phyloP scores from a whole-genome alignment of 2,329 filamentous ascomycete genomes.

The Colletotrichum falcatum region DNA sequence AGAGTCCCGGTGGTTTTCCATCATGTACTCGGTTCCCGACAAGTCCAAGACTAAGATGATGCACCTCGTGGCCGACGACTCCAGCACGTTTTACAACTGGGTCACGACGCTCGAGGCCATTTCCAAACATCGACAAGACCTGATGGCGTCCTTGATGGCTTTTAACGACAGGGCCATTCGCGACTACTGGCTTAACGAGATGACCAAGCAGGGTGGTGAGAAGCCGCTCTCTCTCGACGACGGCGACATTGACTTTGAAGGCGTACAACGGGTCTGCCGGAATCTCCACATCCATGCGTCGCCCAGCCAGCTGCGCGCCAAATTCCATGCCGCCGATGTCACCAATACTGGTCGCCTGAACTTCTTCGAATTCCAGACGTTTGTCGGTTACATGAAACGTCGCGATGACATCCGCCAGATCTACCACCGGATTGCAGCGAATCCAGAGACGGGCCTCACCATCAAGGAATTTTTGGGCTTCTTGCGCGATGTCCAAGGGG shows the following conservation, averaged over 20 bases:
- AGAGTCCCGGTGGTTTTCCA: conserved; percentile 86
- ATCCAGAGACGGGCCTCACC: conserved; percentile 74
- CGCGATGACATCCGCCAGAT: conserved; percentile 83
- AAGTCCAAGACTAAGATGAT: conserved; percentile 87
- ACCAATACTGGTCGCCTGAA: conserved; percentile 74
- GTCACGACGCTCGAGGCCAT: conserved; percentile 86
- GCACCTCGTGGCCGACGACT: conserved; percentile 85
- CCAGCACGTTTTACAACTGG: conserved; percentile 81
- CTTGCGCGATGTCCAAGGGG: conserved; percentile 77
- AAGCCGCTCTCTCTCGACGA: conserved; percentile 64
- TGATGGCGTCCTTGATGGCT: conserved; percentile 90
- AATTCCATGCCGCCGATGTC: conserved; percentile 80
- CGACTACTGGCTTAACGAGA: conserved; percentile 88
- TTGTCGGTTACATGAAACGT: conserved; percentile 85
- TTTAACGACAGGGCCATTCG: conserved; percentile 86
- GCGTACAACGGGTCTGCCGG: conserved; percentile 86
- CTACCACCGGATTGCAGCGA: conserved; percentile 71
- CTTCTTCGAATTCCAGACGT: conserved; percentile 84
- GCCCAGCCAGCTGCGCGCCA: conserved; percentile 76
- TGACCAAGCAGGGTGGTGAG: conserved; percentile 72
- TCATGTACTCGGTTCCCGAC: conserved; percentile 85
- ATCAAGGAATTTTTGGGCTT: conserved; percentile 81
- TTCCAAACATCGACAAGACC: conserved; percentile 85
- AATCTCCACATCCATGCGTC: conserved; percentile 94
- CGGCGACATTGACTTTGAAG: conserved; percentile 80